Percentiles rank a stretch among this genome's conserved stretches.
These are phyloP conservation scores for Phytopythium helicoides DNA, from an alignment of 352 stramenopile genomes.

Conservation along the genomic window DNA sequence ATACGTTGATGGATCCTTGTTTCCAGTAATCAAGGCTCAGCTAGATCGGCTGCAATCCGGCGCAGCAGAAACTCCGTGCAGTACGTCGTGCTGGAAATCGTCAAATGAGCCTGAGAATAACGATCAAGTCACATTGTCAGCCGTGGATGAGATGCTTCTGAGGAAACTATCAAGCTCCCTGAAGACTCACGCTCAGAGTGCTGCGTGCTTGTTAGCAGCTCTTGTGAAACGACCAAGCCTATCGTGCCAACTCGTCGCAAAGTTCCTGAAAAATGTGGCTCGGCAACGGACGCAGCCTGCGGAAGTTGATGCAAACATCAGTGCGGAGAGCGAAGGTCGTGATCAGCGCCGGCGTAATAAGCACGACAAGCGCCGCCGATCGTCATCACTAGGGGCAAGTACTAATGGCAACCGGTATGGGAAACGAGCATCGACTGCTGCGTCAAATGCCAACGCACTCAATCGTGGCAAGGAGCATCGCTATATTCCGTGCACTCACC, in stretches of 20 bases:
- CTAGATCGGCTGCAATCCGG: conserved; percentile 20
- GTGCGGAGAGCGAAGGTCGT: neutral
- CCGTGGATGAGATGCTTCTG: conserved; percentile 40
- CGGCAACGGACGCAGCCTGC: neutral
- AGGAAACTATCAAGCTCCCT: conserved; percentile 43
- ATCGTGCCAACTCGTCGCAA: conserved; percentile 27
- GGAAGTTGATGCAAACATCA: conserved; percentile 10
- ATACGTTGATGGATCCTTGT: conserved; percentile 69
- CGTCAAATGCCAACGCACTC: conserved; percentile 26
- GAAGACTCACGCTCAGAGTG: conserved; percentile 26
- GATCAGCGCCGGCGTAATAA: conserved; percentile 4
- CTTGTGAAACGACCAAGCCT: conserved; percentile 34
- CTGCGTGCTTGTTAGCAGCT: conserved; percentile 41
- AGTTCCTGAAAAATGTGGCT: conserved; percentile 20
- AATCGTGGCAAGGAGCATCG: conserved; percentile 48
- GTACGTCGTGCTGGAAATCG: conserved; percentile 38
- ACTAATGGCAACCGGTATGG: neutral
- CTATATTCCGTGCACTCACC: conserved; percentile 64
- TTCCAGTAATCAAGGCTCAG: conserved; percentile 24
- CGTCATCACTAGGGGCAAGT: neutral
- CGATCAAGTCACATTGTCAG: conserved; percentile 6
- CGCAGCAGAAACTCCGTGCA: conserved; percentile 17
- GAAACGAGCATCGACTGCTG: conserved; percentile 21
- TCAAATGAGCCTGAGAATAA: neutral
- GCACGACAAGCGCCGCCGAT: conserved; percentile 4